Evolutionary conservation across 2,329 filamentous ascomycete genomes (phyloP).

Genomic region (Meredithiella fracta): DNA sequence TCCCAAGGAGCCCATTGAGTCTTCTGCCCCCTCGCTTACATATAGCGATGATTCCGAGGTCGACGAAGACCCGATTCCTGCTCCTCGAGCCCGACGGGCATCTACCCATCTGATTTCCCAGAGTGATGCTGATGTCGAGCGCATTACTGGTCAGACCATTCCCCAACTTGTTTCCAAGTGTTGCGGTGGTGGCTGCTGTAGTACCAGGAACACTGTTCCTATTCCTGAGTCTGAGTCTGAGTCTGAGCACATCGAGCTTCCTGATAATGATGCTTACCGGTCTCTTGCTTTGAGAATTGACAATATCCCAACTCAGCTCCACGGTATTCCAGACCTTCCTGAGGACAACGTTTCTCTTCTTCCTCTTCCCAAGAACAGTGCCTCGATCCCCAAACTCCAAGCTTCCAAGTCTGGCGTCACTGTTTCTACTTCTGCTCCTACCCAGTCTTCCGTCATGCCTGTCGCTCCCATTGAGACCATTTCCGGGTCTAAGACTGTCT

Average conservation of each 20-base stretch:
- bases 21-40: conserved; percentile 43
- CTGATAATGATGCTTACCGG: conserved; percentile 72
- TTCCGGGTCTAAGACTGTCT: neutral
- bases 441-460: conserved; percentile 17
- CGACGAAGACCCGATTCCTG: conserved; percentile 32
- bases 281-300: conserved; percentile 63
- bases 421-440: neutral
- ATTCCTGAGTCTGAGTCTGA: conserved; percentile 5
- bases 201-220: conserved; percentile 23
- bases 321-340: conserved; percentile 46
- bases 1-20: conserved; percentile 25
- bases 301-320: conserved; percentile 56
- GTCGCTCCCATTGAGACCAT: conserved; percentile 2
- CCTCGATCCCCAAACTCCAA: conserved; percentile 15
- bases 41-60: conserved; percentile 48
- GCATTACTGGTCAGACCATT: conserved; percentile 47
- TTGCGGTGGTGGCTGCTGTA: conserved; percentile 48
- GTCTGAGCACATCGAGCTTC: conserved; percentile 39
- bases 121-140: conserved; percentile 43
- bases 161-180: conserved; percentile 45
- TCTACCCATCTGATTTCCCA: conserved; percentile 53
- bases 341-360: conserved; percentile 58
- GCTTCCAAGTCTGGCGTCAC: conserved; percentile 7
- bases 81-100: conserved; percentile 40
- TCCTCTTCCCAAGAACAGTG: conserved; percentile 28